Base-by-base conservation (phyloP, 768 basidiomycete species). In the Mycena kentingensis region DNA sequence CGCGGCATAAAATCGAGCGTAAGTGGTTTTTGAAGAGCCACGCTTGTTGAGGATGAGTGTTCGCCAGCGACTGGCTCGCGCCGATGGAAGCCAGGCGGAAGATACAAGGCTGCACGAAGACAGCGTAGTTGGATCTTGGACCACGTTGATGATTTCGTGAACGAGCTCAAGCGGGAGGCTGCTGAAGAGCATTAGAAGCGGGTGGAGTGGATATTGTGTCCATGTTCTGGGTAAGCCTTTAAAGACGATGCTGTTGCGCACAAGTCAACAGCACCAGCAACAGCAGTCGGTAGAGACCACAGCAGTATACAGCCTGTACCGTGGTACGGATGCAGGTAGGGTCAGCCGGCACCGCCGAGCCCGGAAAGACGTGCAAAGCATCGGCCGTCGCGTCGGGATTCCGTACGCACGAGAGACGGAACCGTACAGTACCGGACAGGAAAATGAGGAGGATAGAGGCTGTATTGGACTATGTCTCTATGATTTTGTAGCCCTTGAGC, bases 401-500 rank as follows among this genome's bases (percentile, higher is more conserved):
- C n/a, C n/a, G n/a, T n/a, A n/a, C n/a, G n/a, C n/a, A n/a, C n/a
- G n/a, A n/a, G n/a, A n/a, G n/a, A n/a, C n/a, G n/a, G n/a, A n/a
- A n/a, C n/a, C n/a, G n/a, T n/a, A n/a, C n/a, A n/a, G n/a, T n/a
- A n/a, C n/a, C n/a, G n/a, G n/a, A n/a, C n/a, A n/a, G n/a, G n/a
- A n/a, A n/a, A n/a, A n/a, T n/a, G n/a, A n/a, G n/a, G n/a, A n/a
- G n/a, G n/a, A n/a, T n/a, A n/a, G n/a, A n/a, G n/a, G n/a, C n/a
- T n/a, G n/a, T n/a, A n/a, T n/a, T n/a, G 21, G 7, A 24, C 41
- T 42, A 42, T 24, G 19, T 42, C 41, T 60, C 58, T 18, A 60
- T 60, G 24, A 26, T 32, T 74, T 87, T 94, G 73, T 88, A 94
- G 11, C 93, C 93, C 71, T 87, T 81, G 49, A 93, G 84, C 93